Evolutionary conservation across 176 grass and related monocot species (phyloP).

Genomic region (Cenchrus fungigraminus): DNA sequence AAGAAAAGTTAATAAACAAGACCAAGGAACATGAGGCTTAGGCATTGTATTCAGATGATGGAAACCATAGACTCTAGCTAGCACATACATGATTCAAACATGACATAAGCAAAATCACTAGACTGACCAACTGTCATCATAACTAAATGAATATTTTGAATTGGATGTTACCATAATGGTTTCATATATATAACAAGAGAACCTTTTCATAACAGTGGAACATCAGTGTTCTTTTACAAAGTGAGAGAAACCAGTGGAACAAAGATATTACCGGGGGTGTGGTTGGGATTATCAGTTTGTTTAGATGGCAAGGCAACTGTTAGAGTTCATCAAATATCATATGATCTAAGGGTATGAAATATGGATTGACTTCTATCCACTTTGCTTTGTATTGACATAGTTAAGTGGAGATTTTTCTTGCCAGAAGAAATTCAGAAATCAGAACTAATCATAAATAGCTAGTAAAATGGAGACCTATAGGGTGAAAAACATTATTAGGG

Average conservation of each 20-base stretch:
- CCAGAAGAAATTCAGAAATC: not conserved
- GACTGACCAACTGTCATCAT: not conserved
- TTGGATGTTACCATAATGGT: not conserved
- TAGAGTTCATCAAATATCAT: not conserved
- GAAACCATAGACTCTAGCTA: conserved; percentile 20
- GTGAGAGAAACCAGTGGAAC: not conserved
- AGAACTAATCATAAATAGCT: not conserved
- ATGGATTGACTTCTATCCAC: not conserved
- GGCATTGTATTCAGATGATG: conserved; percentile 6
- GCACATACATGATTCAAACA: conserved; percentile 1
- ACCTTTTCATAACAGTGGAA: not conserved
- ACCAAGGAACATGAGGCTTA: not conserved
- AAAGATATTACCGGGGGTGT: not conserved
- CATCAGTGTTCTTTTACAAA: not conserved
- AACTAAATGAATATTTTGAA: not conserved
- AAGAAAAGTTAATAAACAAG: conserved; percentile 5
- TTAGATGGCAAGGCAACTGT: not conserved
- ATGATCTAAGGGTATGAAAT: not conserved
- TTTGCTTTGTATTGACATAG: not conserved
- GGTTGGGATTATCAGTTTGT: not conserved
- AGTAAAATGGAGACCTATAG: not conserved
- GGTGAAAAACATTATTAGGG: conserved; percentile 9
- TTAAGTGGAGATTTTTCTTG: conserved; percentile 21
- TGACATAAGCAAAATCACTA: not conserved
- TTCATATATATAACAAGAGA: not conserved